Conservation (phyloP, 495 filamentous ascomycete genomes). For the Penicillium lividum region DNA sequence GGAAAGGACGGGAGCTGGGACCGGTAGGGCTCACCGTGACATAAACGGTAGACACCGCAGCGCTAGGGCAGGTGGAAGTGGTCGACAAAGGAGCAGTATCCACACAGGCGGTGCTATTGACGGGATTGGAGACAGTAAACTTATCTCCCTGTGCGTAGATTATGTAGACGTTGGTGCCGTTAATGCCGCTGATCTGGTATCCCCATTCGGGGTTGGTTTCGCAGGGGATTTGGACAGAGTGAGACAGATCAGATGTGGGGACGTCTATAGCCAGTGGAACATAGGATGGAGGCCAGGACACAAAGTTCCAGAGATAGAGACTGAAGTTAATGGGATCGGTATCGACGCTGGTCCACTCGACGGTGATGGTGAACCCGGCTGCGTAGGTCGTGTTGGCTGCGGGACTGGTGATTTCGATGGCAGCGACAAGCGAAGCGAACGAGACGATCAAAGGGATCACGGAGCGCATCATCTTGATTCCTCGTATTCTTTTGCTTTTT, state of each 20-base stretch:
- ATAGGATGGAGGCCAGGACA: slow-evolving; percentile 47
- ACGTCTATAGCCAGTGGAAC: slow-evolving; percentile 39
- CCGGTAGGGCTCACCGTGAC: slow-evolving; percentile 29
- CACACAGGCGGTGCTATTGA: neutral
- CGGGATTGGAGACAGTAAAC: slow-evolving; percentile 31
- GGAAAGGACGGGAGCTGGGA: slow-evolving; percentile 15
- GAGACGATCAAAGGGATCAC: neutral
- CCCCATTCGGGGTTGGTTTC: slow-evolving; percentile 39
- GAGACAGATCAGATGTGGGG: slow-evolving; percentile 24
- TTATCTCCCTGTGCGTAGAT: slow-evolving; percentile 48
- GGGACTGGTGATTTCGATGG: slow-evolving; percentile 28
- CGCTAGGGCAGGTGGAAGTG: slow-evolving; percentile 13
- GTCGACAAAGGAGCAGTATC: slow-evolving; percentile 3
- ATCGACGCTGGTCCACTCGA: slow-evolving; percentile 47
- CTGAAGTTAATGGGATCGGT: slow-evolving; percentile 45
- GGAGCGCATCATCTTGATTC: neutral
- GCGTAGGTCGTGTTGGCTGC: slow-evolving; percentile 30
- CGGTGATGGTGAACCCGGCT: slow-evolving; percentile 35
- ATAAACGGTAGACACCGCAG: slow-evolving; percentile 22
- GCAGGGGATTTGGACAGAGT: slow-evolving; percentile 44
- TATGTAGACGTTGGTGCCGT: slow-evolving; percentile 51
- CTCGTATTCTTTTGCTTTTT: neutral
- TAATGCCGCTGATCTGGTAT: slow-evolving; percentile 51
- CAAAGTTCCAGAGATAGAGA: slow-evolving; percentile 52
- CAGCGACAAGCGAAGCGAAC: slow-evolving; percentile 15